These are phyloP conservation scores for Pseudopithomyces chartarum DNA, from an alignment of 2,329 filamentous ascomycete species.

Conservation along the genomic window DNA sequence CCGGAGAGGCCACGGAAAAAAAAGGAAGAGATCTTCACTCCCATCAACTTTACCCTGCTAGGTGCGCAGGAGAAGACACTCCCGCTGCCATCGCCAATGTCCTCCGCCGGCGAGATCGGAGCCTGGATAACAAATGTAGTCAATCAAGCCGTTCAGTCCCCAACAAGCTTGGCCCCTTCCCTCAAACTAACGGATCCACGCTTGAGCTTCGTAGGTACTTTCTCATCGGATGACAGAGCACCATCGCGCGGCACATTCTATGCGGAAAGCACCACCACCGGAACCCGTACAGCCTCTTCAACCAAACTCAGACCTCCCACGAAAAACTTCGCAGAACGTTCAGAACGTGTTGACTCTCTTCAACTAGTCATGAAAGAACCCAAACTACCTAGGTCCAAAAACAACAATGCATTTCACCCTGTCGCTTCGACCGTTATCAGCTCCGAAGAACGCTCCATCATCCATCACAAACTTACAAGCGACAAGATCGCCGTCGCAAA, in stretches of 20 bases:
- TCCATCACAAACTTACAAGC: conserved; percentile 30
- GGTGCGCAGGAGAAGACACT: conserved; percentile 9
- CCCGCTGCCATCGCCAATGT: conserved; percentile 12
- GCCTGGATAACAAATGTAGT: conserved; percentile 38
- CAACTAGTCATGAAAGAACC: conserved; percentile 3
- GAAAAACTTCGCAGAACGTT: background rate
- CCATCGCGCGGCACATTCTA: conserved; percentile 36
- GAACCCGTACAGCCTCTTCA: conserved; percentile 18
- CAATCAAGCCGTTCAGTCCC: conserved; percentile 14
- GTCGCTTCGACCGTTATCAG: conserved; percentile 27
- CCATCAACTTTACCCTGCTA: background rate
- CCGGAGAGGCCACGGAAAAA: conserved; percentile 12
- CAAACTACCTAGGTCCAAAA: conserved; percentile 14
- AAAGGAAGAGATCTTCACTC: conserved; percentile 28
- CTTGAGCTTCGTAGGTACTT: conserved; percentile 16
- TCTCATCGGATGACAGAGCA: conserved; percentile 5
- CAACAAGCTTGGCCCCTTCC: background rate
- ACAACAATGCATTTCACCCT: conserved; percentile 12
- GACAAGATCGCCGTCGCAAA: conserved; percentile 38
- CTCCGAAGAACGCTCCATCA: conserved; percentile 30
- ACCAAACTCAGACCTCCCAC: background rate
- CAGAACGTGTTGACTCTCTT: conserved; percentile 1
- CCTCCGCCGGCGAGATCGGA: conserved; percentile 26
- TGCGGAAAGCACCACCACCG: conserved; percentile 32
- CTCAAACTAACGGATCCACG: conserved; percentile 14